Conservation (phyloP, 805 yeast species). For the Ogataea allantospora region DNA sequence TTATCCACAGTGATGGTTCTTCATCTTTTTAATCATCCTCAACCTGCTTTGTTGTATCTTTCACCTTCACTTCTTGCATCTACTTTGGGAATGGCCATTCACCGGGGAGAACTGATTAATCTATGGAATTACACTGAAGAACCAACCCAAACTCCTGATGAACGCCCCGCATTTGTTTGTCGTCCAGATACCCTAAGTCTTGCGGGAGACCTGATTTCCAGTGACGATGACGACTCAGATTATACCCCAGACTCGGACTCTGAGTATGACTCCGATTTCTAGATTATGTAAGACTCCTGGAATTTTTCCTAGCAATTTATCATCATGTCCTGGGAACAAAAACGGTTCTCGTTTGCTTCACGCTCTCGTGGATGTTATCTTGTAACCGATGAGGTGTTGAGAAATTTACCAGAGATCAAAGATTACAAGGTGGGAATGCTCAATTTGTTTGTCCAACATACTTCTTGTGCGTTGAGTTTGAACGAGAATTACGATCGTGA, state of each 20-base stretch:
- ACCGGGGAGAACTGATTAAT: constrained; percentile 39
- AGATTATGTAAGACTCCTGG: constrained; percentile 5
- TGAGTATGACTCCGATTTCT: constrained; percentile 5
- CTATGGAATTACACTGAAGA: constrained; percentile 42
- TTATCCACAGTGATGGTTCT: constrained; percentile 41
- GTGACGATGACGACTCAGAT: constrained; percentile 27
- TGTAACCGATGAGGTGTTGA: constrained; percentile 62
- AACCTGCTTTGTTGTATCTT: constrained; percentile 66
- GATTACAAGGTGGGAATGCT: constrained; percentile 61
- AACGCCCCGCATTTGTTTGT: constrained; percentile 16
- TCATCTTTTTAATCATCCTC: constrained; percentile 44
- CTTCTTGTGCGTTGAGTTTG: constrained; percentile 73
- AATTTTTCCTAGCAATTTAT: constrained; percentile 2
- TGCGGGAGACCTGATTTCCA: constrained; percentile 22
- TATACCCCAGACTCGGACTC: constrained; percentile 13
- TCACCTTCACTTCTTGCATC: constrained; percentile 47
- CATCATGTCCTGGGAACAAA: constrained; percentile 53
- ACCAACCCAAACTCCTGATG: constrained; percentile 13
- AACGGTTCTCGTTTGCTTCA: constrained; percentile 51
- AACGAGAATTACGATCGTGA: constrained; percentile 83
- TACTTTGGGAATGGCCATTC: constrained; percentile 35
- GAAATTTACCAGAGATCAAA: constrained; percentile 56
- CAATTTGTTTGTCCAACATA: constrained; percentile 71
- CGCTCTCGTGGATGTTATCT: constrained; percentile 68
- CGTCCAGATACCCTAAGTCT: constrained; percentile 27